A percentile compares a stretch with the other conserved stretches of the same genome.
Evolutionary conservation across 1,284 basidiomycete species (phyloP).

Genomic region (Mycosarcoma maydis): DNA sequence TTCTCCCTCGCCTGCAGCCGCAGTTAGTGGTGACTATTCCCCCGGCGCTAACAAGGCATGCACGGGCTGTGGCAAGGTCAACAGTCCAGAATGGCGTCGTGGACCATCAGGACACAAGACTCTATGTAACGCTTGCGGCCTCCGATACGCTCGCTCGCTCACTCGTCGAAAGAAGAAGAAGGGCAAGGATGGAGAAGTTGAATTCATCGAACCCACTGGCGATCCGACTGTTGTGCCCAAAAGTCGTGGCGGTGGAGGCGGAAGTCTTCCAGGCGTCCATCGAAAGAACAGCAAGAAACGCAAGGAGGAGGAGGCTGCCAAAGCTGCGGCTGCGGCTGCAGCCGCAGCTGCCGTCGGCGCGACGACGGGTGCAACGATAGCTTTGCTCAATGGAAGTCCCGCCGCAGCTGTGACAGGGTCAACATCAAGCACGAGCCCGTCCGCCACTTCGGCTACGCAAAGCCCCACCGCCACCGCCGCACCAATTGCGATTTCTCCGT

Average conservation of each 20-base stretch:
- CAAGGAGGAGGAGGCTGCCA: constrained; percentile 31
- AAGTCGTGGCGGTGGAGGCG: constrained; percentile 56
- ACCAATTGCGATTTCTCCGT: neutral
- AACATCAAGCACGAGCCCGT: constrained; percentile 3
- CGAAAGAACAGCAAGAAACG: constrained; percentile 52
- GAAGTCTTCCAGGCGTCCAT: constrained; percentile 53
- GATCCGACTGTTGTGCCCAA: constrained; percentile 54
- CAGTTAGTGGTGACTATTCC: constrained; percentile 7
- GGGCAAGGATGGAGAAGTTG: constrained; percentile 52
- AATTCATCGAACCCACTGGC: constrained; percentile 53
- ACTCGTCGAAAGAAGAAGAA: constrained; percentile 56
- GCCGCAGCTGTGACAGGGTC: neutral
- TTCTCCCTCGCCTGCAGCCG: constrained; percentile 23
- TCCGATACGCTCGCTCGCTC: constrained; percentile 62
- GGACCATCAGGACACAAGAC: constrained; percentile 65
- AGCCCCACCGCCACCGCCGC: constrained; percentile 2
- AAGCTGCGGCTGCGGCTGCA: constrained; percentile 13
- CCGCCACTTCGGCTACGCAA: constrained; percentile 8
- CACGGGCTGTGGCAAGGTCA: constrained; percentile 69
- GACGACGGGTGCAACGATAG: neutral
- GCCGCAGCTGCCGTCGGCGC: constrained; percentile 10
- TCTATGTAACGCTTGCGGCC: constrained; percentile 65
- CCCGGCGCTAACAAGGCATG: constrained; percentile 54
- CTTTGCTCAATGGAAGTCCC: no score
- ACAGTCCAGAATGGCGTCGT: constrained; percentile 93